Conservation (phyloP, 2,329 filamentous ascomycete species). For the Dendrostoma leiphaemia region DNA sequence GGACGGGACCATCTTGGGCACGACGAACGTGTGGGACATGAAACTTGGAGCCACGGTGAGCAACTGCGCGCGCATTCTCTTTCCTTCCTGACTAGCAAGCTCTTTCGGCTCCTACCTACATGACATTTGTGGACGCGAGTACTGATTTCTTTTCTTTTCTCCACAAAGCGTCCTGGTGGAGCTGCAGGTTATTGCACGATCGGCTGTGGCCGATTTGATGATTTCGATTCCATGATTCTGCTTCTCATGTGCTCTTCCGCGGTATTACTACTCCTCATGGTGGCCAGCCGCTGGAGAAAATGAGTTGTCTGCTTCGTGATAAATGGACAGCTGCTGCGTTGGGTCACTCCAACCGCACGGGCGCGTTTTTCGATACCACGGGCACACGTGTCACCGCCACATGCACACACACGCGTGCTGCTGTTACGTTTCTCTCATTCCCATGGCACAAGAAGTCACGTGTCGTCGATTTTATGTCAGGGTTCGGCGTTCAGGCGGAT, state of each 20-base stretch:
- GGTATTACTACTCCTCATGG: conserved; percentile 10
- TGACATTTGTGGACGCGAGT: neutral
- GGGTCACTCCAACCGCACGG: neutral
- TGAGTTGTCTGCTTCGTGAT: neutral
- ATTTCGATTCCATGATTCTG: conserved; percentile 15
- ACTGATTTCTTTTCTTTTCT: neutral
- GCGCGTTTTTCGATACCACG: neutral
- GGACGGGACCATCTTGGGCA: conserved; percentile 14
- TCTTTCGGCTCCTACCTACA: neutral
- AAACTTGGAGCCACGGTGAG: conserved; percentile 17
- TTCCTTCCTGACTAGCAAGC: neutral
- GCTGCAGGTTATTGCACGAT: conserved; percentile 17
- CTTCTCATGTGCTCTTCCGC: conserved; percentile 10
- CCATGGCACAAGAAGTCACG: neutral
- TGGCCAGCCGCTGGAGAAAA: conserved; percentile 1
- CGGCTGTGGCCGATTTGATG: conserved; percentile 14
- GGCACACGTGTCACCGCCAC: neutral
- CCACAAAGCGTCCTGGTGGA: conserved; percentile 13
- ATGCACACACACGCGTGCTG: too few relatives aligned
- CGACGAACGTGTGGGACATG: conserved; percentile 17
- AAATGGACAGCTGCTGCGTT: neutral
- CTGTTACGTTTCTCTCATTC: neutral
- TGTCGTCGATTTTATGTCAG: neutral
- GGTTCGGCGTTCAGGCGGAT: neutral
- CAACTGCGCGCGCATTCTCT: neutral